Evolutionary conservation across 2,329 filamentous ascomycete genomes (phyloP), one percentile per base, ranked within the genome.

Genomic region (Claviceps quebecensis): DNA sequence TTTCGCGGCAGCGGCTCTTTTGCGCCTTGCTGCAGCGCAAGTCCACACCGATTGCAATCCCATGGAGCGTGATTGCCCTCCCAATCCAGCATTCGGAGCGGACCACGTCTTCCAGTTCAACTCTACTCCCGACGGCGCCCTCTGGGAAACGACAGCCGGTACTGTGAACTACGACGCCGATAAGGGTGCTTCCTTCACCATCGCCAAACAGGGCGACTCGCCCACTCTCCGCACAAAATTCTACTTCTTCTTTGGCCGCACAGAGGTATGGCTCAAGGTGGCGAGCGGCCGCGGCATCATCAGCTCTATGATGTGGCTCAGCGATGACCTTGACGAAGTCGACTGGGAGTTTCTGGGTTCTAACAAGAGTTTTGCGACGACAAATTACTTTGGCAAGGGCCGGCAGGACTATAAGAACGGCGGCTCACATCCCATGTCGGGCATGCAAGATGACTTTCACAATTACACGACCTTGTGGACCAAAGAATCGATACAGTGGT

Each of bases 201-300:
- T 95, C 67, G 70, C 66, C 52, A 75, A 83, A 63, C 75, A 80
- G 56, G 80, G 83, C 56, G 80, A 94, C 60, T 85, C 87, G 0
- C 86, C 88, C 1, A 94, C 87, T 1, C 77, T 95, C 55, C 77
- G 82, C 56, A 82, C 85, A 46, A 80, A 81, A 59, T 91, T 89
- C 65, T 93, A 88, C 70, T 85, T 95, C 67, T 89, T 94, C 72
- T 91, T 85, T 58, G 88, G 88, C 50, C 80, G 82, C 54, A 81
- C 87, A 52, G 87, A 93, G 67, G 76, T 91, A 53, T 74, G 79
- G 58, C 78, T 94, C 72, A 87, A 87, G 70, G 85, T 86, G 4
- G 82, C 89, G 0, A 69, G 73, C 1, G 89, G 89, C 17, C 71
- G 70, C 7, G 89, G 89, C 49, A 83, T 95, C 56, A 79, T 95